Conservation (phyloP, 441 rosid species). For the Rhodomyrtus psidioides region DNA sequence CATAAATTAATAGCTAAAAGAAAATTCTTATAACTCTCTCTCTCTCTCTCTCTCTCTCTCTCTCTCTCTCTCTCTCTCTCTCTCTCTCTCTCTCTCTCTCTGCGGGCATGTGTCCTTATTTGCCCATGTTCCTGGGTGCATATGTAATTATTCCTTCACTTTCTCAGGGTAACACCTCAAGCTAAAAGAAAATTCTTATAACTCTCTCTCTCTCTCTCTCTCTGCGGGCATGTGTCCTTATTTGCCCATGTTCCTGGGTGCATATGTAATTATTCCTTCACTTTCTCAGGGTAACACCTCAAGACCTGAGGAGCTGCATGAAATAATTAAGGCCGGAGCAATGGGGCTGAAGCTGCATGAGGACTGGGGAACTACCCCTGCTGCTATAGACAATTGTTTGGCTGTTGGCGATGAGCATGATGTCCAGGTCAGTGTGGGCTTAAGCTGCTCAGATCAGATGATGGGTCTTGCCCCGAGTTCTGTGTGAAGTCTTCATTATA, state of each 20-base stretch:
- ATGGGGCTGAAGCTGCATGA: conserved; percentile 98
- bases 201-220: not conserved
- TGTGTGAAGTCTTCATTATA: not conserved
- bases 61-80: no score
- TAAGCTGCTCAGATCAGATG: no score
- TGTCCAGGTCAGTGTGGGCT: conserved; percentile 39
- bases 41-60: no score
- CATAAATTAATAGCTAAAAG: not conserved
- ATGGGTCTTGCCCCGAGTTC: not conserved
- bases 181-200: not conserved
- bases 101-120: not conserved
- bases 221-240: not conserved
- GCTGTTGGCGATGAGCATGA: conserved; percentile 68
- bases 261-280: not conserved
- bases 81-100: not conserved
- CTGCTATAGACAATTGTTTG: conserved; percentile 89
- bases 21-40: not conserved
- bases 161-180: conserved; percentile 68
- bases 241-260: not conserved
- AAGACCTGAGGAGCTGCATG: conserved; percentile 65
- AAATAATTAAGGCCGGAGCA: conserved; percentile 84
- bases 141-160: not conserved
- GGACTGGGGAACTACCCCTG: conserved; percentile 98
- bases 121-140: not conserved
- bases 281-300: conserved; percentile 62